Base-by-base conservation (phyloP, 2,329 filamentous ascomycete species). In the Colletotrichum sp. region DNA sequence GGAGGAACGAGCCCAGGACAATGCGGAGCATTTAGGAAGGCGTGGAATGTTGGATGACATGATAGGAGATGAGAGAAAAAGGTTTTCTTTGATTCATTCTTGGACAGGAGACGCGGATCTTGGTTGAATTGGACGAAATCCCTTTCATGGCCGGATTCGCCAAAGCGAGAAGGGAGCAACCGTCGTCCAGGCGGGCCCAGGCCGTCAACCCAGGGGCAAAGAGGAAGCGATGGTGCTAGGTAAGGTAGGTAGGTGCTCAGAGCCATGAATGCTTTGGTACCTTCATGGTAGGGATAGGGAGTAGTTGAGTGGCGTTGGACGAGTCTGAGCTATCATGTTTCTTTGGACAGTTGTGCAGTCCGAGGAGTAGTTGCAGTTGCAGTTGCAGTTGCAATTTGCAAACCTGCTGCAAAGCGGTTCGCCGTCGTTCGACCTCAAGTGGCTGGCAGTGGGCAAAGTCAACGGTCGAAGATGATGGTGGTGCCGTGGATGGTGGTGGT, bases 11-110 rank as follows among this genome's bases (percentile, higher is more conserved):
- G 64, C n/a, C n/a, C 16, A 30, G 6, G 69, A 66, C 8, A 27
- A 36, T 34, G 43, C 69, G 69, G 73, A 27, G 62, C 56, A 75
- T 67, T 55, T 58, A 75, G 72, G 68, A 32, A 66, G n/a, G 34
- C 25, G 73, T 28, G 27, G 73, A 72, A 58, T 66, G 62, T 22
- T 71, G 60, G 48, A 34, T 8, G n/a, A 27, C 32, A 27, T 28
- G 34, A 25, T 52, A 65, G 30, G 70, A 52, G 52, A 66, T 36
- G 32, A 22, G 60, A 66, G 34, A 58, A 32, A 60, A 52, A 22
- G 62, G n/a, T 52, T 61, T 71, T 61, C 16, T 18, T 60, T 39
- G 3, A 34, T 15, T 25, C 43, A 43, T 56, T 27, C 66, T 58
- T 69, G 48, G 58, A 32, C 65, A 30, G 18, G 43, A 52, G 43